Evolutionary conservation across 306 rosid species (phyloP).

Genomic region (Acmispon strigosus): DNA sequence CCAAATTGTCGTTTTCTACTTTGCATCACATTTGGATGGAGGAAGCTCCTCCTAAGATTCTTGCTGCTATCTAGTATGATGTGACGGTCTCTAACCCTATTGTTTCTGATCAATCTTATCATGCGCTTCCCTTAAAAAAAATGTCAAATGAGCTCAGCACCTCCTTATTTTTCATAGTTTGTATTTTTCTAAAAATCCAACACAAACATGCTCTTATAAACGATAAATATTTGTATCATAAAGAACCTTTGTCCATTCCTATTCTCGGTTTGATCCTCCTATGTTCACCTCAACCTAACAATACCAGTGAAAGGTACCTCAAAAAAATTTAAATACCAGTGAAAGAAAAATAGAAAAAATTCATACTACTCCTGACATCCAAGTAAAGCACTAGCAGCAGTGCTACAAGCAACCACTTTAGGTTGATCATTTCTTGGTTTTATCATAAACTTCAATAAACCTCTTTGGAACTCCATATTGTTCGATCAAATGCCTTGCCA

Average conservation of each 20-base stretch:
- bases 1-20: too few relatives aligned
- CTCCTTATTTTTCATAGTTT: too few relatives aligned
- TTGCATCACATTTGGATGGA: too few relatives aligned
- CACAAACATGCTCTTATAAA: background rate
- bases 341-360: background rate
- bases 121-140: too few relatives aligned
- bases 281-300: conserved; percentile 11
- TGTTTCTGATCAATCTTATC: too few relatives aligned
- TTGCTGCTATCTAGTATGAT: too few relatives aligned
- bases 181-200: too few relatives aligned
- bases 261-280: background rate
- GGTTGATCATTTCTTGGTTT: conserved; percentile 54
- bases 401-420: background rate
- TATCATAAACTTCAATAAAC: conserved; percentile 84
- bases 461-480: conserved; percentile 90
- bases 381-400: background rate
- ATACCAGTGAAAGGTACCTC: background rate
- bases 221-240: background rate
- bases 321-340: too few relatives aligned
- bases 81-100: too few relatives aligned
- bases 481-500: conserved; percentile 76
- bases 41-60: too few relatives aligned
- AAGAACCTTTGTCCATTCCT: conserved; percentile 18
- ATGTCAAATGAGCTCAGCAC: too few relatives aligned
- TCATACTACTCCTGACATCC: background rate